Percentiles rank a stretch among this genome's conserved stretches.
phyloP scores from a whole-genome alignment of 129 eudicot species.

The Flaveria trinervia region DNA sequence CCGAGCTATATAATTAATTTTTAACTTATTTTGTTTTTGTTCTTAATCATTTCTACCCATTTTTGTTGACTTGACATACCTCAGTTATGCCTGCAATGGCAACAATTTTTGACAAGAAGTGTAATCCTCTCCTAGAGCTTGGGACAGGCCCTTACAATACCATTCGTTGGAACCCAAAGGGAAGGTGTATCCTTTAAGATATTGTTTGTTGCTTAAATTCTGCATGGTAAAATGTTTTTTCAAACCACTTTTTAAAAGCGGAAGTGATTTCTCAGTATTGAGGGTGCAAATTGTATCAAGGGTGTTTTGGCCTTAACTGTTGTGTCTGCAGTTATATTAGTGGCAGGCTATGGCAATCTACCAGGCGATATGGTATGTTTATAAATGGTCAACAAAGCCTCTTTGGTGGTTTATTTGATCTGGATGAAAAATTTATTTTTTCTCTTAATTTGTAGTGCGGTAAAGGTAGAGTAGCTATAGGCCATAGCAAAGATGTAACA shows the following conservation, averaged over 20 bases:
- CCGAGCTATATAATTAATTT: neutral
- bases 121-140: slow-evolving; percentile 89
- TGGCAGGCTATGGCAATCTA: slow-evolving; percentile 94
- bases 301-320: slow-evolving; percentile 53
- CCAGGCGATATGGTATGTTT: slow-evolving; percentile 91
- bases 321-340: slow-evolving; percentile 66
- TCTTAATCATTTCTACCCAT: neutral
- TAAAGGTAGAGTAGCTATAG: neutral
- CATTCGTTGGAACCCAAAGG: slow-evolving; percentile 92
- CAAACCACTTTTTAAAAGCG: neutral
- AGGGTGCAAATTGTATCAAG: slow-evolving; percentile 18
- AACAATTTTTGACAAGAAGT: slow-evolving; percentile 88
- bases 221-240: neutral
- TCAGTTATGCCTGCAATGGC: slow-evolving; percentile 97
- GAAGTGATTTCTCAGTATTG: slow-evolving; percentile 18
- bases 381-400: slow-evolving; percentile 7
- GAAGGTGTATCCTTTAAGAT: slow-evolving; percentile 81
- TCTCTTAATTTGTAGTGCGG: neutral
- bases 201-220: neutral
- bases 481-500: slow-evolving; percentile 18
- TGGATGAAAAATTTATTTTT: neutral
- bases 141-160: slow-evolving; percentile 95
- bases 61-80: slow-evolving; percentile 52
- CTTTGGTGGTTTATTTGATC: neutral
- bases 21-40: neutral